Evolutionary conservation across 805 yeast species (phyloP), one percentile per base, ranked within the genome.

Genomic region (Pichia phayaonensis): DNA sequence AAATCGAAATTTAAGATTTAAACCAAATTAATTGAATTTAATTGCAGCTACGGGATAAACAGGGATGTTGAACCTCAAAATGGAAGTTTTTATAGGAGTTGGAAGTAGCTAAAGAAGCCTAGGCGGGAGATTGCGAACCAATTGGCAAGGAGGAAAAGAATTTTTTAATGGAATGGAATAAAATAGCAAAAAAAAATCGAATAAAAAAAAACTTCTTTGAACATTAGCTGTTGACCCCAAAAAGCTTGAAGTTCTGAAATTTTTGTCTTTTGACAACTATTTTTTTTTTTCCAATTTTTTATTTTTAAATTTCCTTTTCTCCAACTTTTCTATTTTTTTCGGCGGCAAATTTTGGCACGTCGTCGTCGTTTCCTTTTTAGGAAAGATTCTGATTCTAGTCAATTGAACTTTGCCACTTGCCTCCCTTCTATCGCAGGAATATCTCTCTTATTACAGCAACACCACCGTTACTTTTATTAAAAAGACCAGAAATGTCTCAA

Each of bases 401-500:
- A 8, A 34, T n/a, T 4, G n/a, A 34, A 34, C 5, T 16, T 34
- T 34, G 38, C 18, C 18, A 31, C 15, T 31, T 31, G 36, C 36
- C 36, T 31, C 15, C 36, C n/a, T 4, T 31, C 38, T n/a, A 34
- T 7, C 8, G n/a, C 3, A 16, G 8, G n/a, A 16, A 34, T 34
- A 11, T n/a, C 11, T n/a, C 10, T 34, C 18, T 16, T 15, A 15
- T 31, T 31, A 16, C 18, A 29, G 15, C 12, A n/a, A 24, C 26
- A 24, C 26, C 5, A 5, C 8, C 8, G 26, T 6, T 24, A 15
- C 15, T 31, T 13, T 15, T 15, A 4, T 13, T 5, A 31, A 34
- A 34, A 34, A 16, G 20, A 6, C 20, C 20, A 34, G 11, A 16
- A 3, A 34, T 34, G 38, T 34, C 38, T 11, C 68, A 75, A 38